These are phyloP conservation scores for Naumovozyma dairenensis DNA, from an alignment of 805 yeast genomes.

Conservation along the genomic window DNA sequence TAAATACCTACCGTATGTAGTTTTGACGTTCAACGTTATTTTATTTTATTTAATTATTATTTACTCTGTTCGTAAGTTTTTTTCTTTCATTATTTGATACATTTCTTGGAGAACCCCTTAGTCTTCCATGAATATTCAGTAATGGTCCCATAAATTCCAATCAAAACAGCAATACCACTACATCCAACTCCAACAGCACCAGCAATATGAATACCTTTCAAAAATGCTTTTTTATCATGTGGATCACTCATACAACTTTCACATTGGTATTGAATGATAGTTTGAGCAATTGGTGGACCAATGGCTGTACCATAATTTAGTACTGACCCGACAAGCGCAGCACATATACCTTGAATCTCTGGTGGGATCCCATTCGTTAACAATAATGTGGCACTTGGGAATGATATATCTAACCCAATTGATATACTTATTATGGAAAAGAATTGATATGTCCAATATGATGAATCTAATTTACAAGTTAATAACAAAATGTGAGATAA, in stretches of 20 bases:
- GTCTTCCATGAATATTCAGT: slow-evolving; percentile 2
- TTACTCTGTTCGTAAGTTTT: neutral
- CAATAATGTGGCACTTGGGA: slow-evolving; percentile 56
- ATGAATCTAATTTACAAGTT: slow-evolving; percentile 42
- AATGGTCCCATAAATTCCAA: slow-evolving; percentile 4
- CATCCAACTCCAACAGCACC: slow-evolving; percentile 6
- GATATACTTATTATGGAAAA: slow-evolving; percentile 41
- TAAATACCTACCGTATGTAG: too few species aligned
- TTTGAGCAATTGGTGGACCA: slow-evolving; percentile 52
- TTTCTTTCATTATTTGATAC: neutral
- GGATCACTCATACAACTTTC: slow-evolving; percentile 1
- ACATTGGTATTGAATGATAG: slow-evolving; percentile 18
- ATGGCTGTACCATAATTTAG: slow-evolving; percentile 56
- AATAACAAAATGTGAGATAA: slow-evolving; percentile 32
- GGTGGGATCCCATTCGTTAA: slow-evolving; percentile 44
- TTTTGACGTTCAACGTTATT: too few species aligned
- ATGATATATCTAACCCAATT: slow-evolving; percentile 62
- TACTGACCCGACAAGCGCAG: slow-evolving; percentile 50
- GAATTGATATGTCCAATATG: slow-evolving; percentile 46
- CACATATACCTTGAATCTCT: slow-evolving; percentile 59
- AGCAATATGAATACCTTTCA: slow-evolving; percentile 5
- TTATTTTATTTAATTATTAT: neutral
- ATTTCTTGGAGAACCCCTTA: neutral
- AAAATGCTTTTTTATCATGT: neutral
- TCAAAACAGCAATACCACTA: slow-evolving; percentile 2